Evolutionary conservation across 1,284 basidiomycete genomes (phyloP), one percentile per base, ranked within the genome.

Genomic region (Ustilago tritici): DNA sequence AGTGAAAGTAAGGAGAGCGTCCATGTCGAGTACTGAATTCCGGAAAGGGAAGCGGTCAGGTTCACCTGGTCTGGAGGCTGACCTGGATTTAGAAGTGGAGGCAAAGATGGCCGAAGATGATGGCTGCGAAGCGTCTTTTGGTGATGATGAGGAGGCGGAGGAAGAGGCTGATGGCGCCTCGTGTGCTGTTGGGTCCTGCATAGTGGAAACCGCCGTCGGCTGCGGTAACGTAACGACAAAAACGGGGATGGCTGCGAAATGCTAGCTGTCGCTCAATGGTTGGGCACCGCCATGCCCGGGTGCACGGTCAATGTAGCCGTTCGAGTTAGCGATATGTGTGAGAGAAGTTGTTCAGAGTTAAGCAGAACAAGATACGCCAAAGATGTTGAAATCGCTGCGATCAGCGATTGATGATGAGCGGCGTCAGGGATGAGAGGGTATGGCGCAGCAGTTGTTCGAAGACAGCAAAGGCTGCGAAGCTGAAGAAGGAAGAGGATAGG

Each of bases 11-110:
- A 76, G 69, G 15, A 71, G 61, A 5, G 74, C 65, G 23, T 76
- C 65, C 61, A 76, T 67, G 56, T 76, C 74, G 56, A 76, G 65
- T 19, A 71, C 70, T 2, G 70, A 73, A 34, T 73, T 57, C 10
- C 61, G 61, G 32, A 73, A 73, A 7, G 70, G 32, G 34, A 36
- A 61, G 15, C 54, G 62, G 31, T 41, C 35, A 15, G 56, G 54
- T 3, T 62, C 46, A n/a, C 12, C 56, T 8, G 61, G 9, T 35
- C 68, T 60, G 38, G 32, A 31, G 15, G 28, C 52, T 10, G 56
- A 55, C n/a, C 61, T 64, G 28, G 70, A 72, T 56, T 47, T 64
- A 31, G 69, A 53, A 8, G 70, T 64, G 19, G 64, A 72, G 35
- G 61, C 60, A 35, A 55, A 61, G 28, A 57, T 57, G 35, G 40